phyloP scores from a whole-genome alignment of 73 alveolate genomes.

The Paramecium pentaurelia region DNA sequence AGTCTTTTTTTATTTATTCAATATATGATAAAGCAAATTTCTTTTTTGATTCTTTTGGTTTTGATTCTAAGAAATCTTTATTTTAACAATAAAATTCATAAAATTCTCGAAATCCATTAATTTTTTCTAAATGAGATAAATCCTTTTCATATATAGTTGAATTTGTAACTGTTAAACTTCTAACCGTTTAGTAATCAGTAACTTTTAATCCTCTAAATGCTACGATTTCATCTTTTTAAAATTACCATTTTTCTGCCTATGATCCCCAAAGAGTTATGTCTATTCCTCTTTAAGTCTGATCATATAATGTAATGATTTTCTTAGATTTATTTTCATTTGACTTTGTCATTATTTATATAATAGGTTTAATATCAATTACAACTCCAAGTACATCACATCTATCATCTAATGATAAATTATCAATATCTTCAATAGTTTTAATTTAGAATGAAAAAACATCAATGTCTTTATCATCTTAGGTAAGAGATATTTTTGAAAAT shows the following conservation, averaged over 20 bases:
- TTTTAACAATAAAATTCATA: neutral
- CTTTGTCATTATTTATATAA: neutral
- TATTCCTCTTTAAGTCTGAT: neutral
- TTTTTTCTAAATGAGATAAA: neutral
- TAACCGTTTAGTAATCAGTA: neutral
- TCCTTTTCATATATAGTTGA: neutral
- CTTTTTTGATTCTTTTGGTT: neutral
- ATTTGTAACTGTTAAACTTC: neutral
- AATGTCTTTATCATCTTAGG: neutral
- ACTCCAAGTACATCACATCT: neutral
- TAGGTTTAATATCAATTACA: neutral
- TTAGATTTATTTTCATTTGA: neutral
- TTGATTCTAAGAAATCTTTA: neutral
- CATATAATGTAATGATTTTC: neutral
- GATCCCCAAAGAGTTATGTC: neutral
- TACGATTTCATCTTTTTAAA: neutral
- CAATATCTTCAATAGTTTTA: neutral
- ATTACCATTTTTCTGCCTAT: neutral
- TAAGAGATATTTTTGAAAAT: neutral
- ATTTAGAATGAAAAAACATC: neutral
- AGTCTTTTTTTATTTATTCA: neutral
- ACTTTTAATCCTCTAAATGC: neutral
- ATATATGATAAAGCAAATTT: neutral
- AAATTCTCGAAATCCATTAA: neutral
- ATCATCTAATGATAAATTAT: neutral